Conservation (phyloP, 225 moss, liverwort and hornwort genomes). For the Marchantia polymorpha region DNA sequence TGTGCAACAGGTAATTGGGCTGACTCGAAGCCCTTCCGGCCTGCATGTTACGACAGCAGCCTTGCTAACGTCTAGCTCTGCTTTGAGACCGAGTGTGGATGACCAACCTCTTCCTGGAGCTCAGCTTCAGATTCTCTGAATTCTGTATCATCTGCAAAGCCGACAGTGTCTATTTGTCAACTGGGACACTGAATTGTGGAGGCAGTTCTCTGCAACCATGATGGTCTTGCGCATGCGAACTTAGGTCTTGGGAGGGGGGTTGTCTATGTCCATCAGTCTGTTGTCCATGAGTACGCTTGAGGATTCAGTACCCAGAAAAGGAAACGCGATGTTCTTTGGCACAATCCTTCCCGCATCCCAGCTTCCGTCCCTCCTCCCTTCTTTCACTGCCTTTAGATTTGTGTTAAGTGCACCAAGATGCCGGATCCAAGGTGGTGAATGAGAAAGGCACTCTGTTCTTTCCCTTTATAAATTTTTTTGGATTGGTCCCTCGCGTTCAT, state of each 20-base stretch:
- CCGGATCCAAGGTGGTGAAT: background rate
- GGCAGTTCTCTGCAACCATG: background rate
- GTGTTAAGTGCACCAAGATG: background rate
- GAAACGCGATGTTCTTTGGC: background rate
- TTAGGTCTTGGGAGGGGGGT: background rate
- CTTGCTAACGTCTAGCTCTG: background rate
- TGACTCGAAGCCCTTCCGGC: background rate
- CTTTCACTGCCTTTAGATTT: background rate
- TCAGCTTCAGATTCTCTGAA: background rate
- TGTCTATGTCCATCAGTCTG: background rate
- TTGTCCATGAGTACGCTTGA: background rate
- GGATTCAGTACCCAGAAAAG: background rate
- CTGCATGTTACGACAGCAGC: background rate
- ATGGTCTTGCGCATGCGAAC: background rate
- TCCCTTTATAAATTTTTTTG: background rate
- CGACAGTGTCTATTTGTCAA: background rate
- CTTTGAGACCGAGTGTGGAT: background rate
- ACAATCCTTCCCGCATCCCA: background rate
- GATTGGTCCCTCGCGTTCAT: background rate
- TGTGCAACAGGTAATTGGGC: constrained; percentile 4
- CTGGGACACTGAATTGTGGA: background rate
- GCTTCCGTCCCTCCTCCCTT: background rate
- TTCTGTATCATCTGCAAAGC: background rate
- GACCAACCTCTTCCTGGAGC: background rate
- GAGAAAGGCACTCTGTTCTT: background rate